Base-by-base conservation (phyloP, 2,329 filamentous ascomycete genomes). In the Pyrenophora graminea region DNA sequence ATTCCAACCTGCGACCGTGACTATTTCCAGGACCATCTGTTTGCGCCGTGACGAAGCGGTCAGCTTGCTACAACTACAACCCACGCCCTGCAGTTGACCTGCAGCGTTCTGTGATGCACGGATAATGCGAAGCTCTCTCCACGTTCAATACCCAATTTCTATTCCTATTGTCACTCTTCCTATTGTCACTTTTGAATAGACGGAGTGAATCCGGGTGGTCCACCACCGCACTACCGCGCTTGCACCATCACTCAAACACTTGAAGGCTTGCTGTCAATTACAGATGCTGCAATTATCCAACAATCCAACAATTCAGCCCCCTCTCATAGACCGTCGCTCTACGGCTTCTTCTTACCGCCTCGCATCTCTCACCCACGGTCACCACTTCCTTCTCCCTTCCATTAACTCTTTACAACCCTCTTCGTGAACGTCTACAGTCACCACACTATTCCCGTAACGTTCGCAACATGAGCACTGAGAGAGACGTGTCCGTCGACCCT, bases 21-120 rank as follows among this genome's bases (percentile, higher is more conserved):
- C 32, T n/a, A 44, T 42, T 12, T 23, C 45, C 15, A 19, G n/a
- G 27, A 30, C 17, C 7, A n/a, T 40, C 39, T 25, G 58, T 62
- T 61, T 59, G 56, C 50, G 38, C 23, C 9, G 56, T 62, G 56
- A 59, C 32, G 45, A 41, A 50, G 30, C 34, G 9, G 18, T 3
- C 38, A 32, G 32, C 50, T 46, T 49, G 52, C 33, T 37, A n/a
- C 17, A 23, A 43, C 33, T 34, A 32, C 30, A 39, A 37, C 18
- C 38, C 13, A 39, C 9, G 17, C 12, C n/a, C 13, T 44, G 34
- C 55, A 48, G 36, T 31, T 53, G 33, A 48, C 23, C 25, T 33
- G 3, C 32, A 27, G 32, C 38, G 12, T 44, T 31, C 18, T 38
- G 27, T 30, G 9, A 30, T 30, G 4, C 10, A 30, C 10, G 12